Evolutionary conservation across 2,329 filamentous ascomycete genomes (phyloP), one percentile per base, ranked within the genome.

Genomic region (Waltergamsia citrina): DNA sequence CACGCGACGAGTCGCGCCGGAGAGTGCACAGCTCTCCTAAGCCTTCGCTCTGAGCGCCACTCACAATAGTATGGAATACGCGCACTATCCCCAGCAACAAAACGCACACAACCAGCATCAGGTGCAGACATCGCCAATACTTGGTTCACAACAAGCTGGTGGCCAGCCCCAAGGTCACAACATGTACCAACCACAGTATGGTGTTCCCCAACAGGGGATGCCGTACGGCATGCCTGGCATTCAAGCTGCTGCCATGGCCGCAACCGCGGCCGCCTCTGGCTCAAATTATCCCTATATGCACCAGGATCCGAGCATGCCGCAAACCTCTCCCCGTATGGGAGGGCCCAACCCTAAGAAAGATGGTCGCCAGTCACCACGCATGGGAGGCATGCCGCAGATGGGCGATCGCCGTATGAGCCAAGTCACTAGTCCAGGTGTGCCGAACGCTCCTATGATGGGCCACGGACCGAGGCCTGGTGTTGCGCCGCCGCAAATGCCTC

Each of bases 181-280:
- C 71, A 85, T 79, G 63, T 95, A 94, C 59, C 76, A 84, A 50
- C 74, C 82, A 54, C 69, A 77, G 43, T 90, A 87, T 53, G 80
- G 76, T 38, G 82, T 88, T 37, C 69, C 81, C 41, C 74, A 80
- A 43, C 70, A 78, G 47, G 71, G 71, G 49, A 86, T 94, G 76
- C 48, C 53, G 15, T 94, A 94, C 63, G 80, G 73, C 38, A 85
- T 90, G 60, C 81, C 81, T 22, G 75, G 81, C 15, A 85, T 87
- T 30, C 85, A 94, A 57, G 87, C 87, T 11, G 88, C 90, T 32
- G 88, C 88, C 38, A 92, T 94, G 85, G 88, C 83, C 29, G 76
- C 83, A 16, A 94, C 88, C 2, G 90, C 90, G 14, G 88, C 90
- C 2, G 90, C 90, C 9, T 88, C 87, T 6, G 88, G 90, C 26